Evolutionary conservation across 2,329 filamentous ascomycete genomes (phyloP), one percentile per base, ranked within the genome.

Genomic region (Pyrenophora teres): DNA sequence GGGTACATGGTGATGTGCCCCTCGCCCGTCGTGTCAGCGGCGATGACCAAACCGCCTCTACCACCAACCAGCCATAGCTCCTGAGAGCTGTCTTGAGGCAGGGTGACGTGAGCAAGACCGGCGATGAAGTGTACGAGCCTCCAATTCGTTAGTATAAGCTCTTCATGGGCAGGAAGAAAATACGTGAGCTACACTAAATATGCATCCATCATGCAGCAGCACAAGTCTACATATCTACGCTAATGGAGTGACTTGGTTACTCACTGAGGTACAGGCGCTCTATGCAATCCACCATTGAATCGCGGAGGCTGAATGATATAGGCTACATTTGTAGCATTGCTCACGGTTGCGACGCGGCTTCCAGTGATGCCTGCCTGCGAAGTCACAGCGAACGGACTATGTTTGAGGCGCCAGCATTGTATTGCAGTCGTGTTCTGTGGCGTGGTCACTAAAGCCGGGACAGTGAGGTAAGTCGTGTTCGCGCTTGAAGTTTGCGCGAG

Each of bases 1-100:
- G 71, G 69, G 54, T 74, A 74, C 3, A 31, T 50, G 0, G 69
- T 73, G 9, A 60, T 48, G 49, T 74, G 71, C 7, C 72, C 71
- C 3, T 52, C 40, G 4, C 69, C 71, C 5, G 49, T 60, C 1
- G 63, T 69, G 46, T 74, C 72, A 2, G 58, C 54, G 3, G 71
- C 72, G 18, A 73, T 59, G 15, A 73, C 31, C 30, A 74, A 40
- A 4, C 69, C 70, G 4, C 64, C 63, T 6, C 57, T 63, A 4
- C 69, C 72, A 18, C 72, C 72, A 4, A 71, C 32, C n/a, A 74
- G 40, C 64, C 65, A 73, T 2, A 67, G 59, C 12, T 69, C 62
- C 15, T 56, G 51, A 7, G 46, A 42, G 3, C 50, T 30, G 31
- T 65, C 46, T 16, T 68, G 46, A 1, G 70, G 71, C 7, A 73